phyloP scores from a whole-genome alignment of 208 protist genomes.

The Trypanosoma congolense region DNA sequence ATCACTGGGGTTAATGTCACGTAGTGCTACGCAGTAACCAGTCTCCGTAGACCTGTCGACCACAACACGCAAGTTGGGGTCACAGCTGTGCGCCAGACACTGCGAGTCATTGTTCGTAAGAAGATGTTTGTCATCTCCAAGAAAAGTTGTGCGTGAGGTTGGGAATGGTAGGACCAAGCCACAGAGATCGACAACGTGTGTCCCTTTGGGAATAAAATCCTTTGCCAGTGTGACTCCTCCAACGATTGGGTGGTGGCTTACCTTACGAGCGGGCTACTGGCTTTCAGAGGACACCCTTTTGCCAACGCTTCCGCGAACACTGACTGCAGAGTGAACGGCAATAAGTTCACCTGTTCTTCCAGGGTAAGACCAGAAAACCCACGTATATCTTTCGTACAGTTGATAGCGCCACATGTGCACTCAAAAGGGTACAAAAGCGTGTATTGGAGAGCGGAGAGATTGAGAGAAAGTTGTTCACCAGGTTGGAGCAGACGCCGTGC shows the following conservation, averaged over 20 bases:
- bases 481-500: slow-evolving; percentile 39
- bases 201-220: slow-evolving; percentile 41
- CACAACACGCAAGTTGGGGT: slow-evolving; percentile 74
- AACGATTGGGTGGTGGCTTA: slow-evolving; percentile 32
- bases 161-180: slow-evolving; percentile 77
- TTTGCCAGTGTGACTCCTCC: slow-evolving; percentile 61
- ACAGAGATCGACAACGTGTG: slow-evolving; percentile 58
- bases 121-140: slow-evolving; percentile 76
- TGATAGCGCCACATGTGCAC: slow-evolving; percentile 41
- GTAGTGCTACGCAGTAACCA: slow-evolving; percentile 56
- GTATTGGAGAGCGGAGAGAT: slow-evolving; percentile 61
- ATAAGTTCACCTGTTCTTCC: slow-evolving; percentile 32
- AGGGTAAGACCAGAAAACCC: slow-evolving; percentile 45
- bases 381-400: slow-evolving; percentile 29
- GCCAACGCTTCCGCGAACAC: slow-evolving; percentile 42
- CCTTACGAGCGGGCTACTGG: slow-evolving; percentile 35
- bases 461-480: slow-evolving; percentile 62
- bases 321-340: slow-evolving; percentile 31
- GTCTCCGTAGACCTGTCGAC: slow-evolving; percentile 55
- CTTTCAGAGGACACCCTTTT: slow-evolving; percentile 32
- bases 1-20: slow-evolving; percentile 54
- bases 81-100: slow-evolving; percentile 77
- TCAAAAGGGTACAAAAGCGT: slow-evolving; percentile 27
- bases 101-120: slow-evolving; percentile 67
- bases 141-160: slow-evolving; percentile 81